These are phyloP conservation scores for Hypholoma sublateritium DNA, from an alignment of 768 basidiomycete genomes.

Conservation along the genomic window DNA sequence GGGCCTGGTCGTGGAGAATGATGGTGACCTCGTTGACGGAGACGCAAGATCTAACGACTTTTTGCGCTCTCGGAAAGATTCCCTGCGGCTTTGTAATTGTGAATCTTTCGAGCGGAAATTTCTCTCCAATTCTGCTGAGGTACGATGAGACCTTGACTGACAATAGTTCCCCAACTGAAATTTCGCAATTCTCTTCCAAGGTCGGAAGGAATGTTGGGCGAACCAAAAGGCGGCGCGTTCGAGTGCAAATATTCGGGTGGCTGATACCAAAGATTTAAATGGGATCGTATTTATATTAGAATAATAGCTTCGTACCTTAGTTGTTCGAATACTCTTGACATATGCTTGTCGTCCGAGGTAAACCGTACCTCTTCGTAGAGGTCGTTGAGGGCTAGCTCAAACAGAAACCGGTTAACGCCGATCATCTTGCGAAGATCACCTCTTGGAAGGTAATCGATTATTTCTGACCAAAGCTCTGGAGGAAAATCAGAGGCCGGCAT, in stretches of 20 bases:
- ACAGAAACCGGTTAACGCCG: conserved; percentile 27
- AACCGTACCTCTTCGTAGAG: conserved; percentile 29
- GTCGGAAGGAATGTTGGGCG: conserved; percentile 26
- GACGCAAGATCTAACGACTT: conserved; percentile 13
- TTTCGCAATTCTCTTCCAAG: not conserved
- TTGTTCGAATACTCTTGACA: conserved; percentile 21
- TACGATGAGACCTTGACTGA: conserved; percentile 4
- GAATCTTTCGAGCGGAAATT: not conserved
- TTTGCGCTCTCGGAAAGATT: conserved; percentile 14
- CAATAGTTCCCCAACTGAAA: not conserved
- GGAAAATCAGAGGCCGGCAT: conserved; percentile 21
- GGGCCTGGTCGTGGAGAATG: conserved; percentile 23
- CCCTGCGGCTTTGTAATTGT: not conserved
- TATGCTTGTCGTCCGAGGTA: conserved; percentile 20
- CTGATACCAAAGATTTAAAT: conserved; percentile 6
- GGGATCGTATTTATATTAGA: not conserved
- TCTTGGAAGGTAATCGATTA: conserved; percentile 24
- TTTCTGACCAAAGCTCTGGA: conserved; percentile 25
- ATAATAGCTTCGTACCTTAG: conserved; percentile 16
- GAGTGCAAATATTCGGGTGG: conserved; percentile 16
- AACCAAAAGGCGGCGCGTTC: conserved; percentile 25
- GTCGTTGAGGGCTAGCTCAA: conserved; percentile 28
- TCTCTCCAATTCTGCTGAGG: not conserved
- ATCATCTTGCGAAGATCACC: conserved; percentile 23
- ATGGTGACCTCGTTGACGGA: conserved; percentile 24